Conservation (phyloP, 192 early-diverging fungal species). For the Cladochytrium replicatum region DNA sequence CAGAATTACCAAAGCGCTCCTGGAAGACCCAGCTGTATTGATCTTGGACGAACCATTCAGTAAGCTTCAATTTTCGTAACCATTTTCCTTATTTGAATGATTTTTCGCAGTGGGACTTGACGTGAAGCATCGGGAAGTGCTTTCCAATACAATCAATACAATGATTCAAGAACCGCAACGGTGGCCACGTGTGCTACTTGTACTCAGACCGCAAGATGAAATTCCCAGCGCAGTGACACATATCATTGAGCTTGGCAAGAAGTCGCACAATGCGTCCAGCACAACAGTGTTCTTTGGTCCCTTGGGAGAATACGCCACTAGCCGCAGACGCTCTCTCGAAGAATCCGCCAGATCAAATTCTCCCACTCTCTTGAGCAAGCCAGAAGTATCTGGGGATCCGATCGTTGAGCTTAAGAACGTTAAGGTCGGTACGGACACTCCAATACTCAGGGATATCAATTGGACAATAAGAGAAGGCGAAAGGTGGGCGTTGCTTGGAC, state of each 20-base stretch:
- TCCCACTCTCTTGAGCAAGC: too few relatives aligned
- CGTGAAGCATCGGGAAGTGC: constrained; percentile 24
- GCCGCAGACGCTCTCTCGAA: too few relatives aligned
- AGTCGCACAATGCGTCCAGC: constrained; percentile 8
- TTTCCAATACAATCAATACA: constrained; percentile 21
- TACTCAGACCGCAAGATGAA: constrained; percentile 43
- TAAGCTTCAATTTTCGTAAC: constrained; percentile 16
- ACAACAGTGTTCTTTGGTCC: constrained; percentile 4
- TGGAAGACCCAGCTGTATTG: constrained; percentile 15
- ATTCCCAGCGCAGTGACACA: constrained; percentile 43
- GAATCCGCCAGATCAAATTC: too few relatives aligned
- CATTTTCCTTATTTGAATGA: background rate
- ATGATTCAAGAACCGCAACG: constrained; percentile 1
- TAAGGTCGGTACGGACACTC: constrained; percentile 29
- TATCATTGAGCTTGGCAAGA: constrained; percentile 28
- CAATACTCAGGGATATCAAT: constrained; percentile 29
- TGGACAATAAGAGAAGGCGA: constrained; percentile 41
- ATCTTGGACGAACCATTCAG: constrained; percentile 48
- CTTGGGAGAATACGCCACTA: too few relatives aligned
- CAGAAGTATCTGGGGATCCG: background rate
- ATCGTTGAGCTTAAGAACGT: constrained; percentile 36
- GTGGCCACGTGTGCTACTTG: constrained; percentile 23
- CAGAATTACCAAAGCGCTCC: constrained; percentile 27
- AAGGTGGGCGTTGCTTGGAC: constrained; percentile 41
- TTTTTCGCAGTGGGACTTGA: constrained; percentile 40